These are phyloP conservation scores for Zarea fungicola DNA, from an alignment of 2,329 filamentous ascomycete genomes.

Conservation along the genomic window DNA sequence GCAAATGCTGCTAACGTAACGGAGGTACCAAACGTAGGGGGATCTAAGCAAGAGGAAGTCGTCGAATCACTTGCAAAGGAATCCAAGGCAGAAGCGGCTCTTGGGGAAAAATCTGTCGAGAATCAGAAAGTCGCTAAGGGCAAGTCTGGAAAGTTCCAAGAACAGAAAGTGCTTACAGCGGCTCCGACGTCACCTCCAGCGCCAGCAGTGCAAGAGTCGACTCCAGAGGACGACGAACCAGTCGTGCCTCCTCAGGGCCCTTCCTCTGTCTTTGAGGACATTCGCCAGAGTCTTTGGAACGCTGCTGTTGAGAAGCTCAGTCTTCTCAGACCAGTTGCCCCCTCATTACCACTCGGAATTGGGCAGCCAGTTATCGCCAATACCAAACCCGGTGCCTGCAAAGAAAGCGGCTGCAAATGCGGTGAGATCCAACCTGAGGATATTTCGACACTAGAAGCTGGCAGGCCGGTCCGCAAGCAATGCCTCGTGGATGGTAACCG, in stretches of 20 bases:
- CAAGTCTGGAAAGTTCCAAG: not conserved
- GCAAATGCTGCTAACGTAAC: slow-evolving; percentile 1
- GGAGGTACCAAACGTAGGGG: not conserved
- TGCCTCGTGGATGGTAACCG: slow-evolving; percentile 55
- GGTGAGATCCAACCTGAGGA: slow-evolving; percentile 44
- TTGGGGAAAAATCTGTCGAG: slow-evolving; percentile 13
- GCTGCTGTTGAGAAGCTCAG: slow-evolving; percentile 29
- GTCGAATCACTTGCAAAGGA: not conserved
- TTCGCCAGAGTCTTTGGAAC: slow-evolving; percentile 29
- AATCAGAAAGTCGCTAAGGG: not conserved
- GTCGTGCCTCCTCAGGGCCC: slow-evolving; percentile 25
- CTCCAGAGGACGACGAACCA: slow-evolving; percentile 16
- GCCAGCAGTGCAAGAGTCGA: not conserved
- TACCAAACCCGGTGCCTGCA: slow-evolving; percentile 27
- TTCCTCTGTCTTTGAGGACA: slow-evolving; percentile 31
- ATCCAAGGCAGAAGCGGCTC: not conserved
- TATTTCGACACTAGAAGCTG: slow-evolving; percentile 48
- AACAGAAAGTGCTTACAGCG: not conserved
- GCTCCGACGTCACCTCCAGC: not conserved
- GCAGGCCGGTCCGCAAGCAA: slow-evolving; percentile 55
- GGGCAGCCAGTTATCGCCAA: slow-evolving; percentile 6
- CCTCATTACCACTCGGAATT: slow-evolving; percentile 9
- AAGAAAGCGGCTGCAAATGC: slow-evolving; percentile 34
- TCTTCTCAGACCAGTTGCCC: slow-evolving; percentile 31
- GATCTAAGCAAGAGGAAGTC: not conserved